Percentiles rank a stretch among this genome's conserved stretches.
phyloP scores from a whole-genome alignment of 192 early-diverging fungal genomes.

The Linderina pennispora region DNA sequence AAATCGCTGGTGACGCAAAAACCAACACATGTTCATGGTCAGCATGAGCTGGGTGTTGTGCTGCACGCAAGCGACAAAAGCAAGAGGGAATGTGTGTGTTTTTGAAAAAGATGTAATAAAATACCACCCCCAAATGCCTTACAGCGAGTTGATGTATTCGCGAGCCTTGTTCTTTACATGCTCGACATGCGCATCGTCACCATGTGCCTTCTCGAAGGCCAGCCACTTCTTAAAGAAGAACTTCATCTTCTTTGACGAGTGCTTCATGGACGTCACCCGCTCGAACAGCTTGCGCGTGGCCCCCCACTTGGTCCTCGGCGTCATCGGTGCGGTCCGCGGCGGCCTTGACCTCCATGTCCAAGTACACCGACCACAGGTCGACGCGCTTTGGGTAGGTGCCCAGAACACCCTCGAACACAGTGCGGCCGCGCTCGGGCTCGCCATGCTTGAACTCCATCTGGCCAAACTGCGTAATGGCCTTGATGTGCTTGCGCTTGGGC shows the following conservation, averaged over 20 bases:
- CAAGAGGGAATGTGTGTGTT: neutral
- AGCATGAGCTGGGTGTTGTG: too few species aligned
- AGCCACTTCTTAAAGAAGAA: conserved; percentile 99
- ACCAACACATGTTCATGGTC: too few species aligned
- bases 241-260: conserved; percentile 98
- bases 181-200: conserved; percentile 69
- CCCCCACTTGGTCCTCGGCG: conserved; percentile 18
- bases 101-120: conserved; percentile 4
- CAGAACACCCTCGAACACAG: conserved; percentile 95
- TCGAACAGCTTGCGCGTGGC: conserved; percentile 72
- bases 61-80: too few species aligned
- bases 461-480: conserved; percentile 91
- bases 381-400: conserved; percentile 87
- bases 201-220: conserved; percentile 87
- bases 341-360: conserved; percentile 91
- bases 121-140: too few species aligned
- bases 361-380: conserved; percentile 95
- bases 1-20: conserved; percentile 2
- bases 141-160: conserved; percentile 63
- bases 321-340: conserved; percentile 21
- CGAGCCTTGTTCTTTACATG: conserved; percentile 85
- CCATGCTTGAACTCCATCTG: conserved; percentile 98
- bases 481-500: conserved; percentile 93
- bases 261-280: conserved; percentile 80
- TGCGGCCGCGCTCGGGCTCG: conserved; percentile 94